Conservation (phyloP, 2,329 filamentous ascomycete genomes). For the Macroventuria anomochaeta region DNA sequence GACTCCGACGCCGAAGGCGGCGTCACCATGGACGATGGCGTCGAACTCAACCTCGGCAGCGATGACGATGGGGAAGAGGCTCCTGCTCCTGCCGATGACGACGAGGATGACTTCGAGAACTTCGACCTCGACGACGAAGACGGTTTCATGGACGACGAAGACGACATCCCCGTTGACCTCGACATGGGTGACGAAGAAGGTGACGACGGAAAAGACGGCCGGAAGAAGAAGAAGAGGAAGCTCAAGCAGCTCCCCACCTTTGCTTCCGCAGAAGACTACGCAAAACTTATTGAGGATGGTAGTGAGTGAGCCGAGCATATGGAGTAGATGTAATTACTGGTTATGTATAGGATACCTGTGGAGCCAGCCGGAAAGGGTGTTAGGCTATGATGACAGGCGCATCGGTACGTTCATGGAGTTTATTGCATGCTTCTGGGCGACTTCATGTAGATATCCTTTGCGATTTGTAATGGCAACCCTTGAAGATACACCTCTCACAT, state of each 20-base stretch:
- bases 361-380: constrained; percentile 17
- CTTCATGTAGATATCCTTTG: constrained; percentile 44
- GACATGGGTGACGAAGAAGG: constrained; percentile 52
- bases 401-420: constrained; percentile 18
- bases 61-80: constrained; percentile 57
- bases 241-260: constrained; percentile 91
- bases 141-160: constrained; percentile 62
- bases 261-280: constrained; percentile 93
- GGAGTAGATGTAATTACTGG: constrained; percentile 25
- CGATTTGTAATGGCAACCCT: constrained; percentile 31
- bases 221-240: constrained; percentile 75
- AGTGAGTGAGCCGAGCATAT: too few species aligned
- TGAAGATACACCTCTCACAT: not conserved
- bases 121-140: constrained; percentile 60
- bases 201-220: constrained; percentile 51
- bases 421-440: constrained; percentile 15
- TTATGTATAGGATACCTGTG: constrained; percentile 15
- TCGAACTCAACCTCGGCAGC: constrained; percentile 55
- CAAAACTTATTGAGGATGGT: constrained; percentile 73
- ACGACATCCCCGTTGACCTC: constrained; percentile 60
- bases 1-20: constrained; percentile 57
- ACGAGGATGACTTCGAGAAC: constrained; percentile 51
- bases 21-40: constrained; percentile 49
- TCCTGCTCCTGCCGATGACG: constrained; percentile 47
- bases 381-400: constrained; percentile 22